Evolutionary conservation across 2,329 filamentous ascomycete species (phyloP).

Genomic region (Coleophoma eucalyptorum): DNA sequence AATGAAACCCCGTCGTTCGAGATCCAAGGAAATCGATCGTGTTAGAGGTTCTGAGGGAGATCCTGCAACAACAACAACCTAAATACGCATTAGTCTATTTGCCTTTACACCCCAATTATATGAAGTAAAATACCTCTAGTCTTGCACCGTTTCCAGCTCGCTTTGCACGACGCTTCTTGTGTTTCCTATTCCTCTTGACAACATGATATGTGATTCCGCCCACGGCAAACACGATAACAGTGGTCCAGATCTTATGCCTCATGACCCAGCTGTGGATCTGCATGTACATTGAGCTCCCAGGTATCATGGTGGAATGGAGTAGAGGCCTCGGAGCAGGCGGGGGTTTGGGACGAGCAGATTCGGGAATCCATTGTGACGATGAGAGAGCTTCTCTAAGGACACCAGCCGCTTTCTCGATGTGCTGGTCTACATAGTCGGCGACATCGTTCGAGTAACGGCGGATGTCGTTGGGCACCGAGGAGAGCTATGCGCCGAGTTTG

Average conservation of each 20-base stretch:
- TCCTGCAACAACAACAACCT: slow-evolving; percentile 81
- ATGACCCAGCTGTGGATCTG: slow-evolving; percentile 67
- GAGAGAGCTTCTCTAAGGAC: slow-evolving; percentile 67
- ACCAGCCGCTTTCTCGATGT: slow-evolving; percentile 73
- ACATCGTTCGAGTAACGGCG: slow-evolving; percentile 67
- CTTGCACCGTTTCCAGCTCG: slow-evolving; percentile 79
- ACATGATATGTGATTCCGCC: slow-evolving; percentile 55
- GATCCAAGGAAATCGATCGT: slow-evolving; percentile 75
- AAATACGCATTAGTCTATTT: not conserved
- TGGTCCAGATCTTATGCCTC: slow-evolving; percentile 69
- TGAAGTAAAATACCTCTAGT: slow-evolving; percentile 49
- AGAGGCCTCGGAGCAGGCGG: slow-evolving; percentile 30
- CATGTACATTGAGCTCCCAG: slow-evolving; percentile 36
- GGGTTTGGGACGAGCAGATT: slow-evolving; percentile 59
- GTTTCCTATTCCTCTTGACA: slow-evolving; percentile 51
- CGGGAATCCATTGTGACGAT: slow-evolving; percentile 68
- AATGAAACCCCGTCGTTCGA: slow-evolving; percentile 89
- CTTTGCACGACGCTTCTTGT: slow-evolving; percentile 69
- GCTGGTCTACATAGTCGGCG: slow-evolving; percentile 75
- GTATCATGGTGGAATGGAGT: slow-evolving; percentile 22
- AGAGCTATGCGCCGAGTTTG: slow-evolving; percentile 36
- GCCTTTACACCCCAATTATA: not conserved
- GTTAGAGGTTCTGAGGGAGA: slow-evolving; percentile 81
- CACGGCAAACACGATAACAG: slow-evolving; percentile 65
- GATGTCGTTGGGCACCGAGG: slow-evolving; percentile 61